phyloP scores from a whole-genome alignment of 768 basidiomycete species.

The Suillus weaverae region DNA sequence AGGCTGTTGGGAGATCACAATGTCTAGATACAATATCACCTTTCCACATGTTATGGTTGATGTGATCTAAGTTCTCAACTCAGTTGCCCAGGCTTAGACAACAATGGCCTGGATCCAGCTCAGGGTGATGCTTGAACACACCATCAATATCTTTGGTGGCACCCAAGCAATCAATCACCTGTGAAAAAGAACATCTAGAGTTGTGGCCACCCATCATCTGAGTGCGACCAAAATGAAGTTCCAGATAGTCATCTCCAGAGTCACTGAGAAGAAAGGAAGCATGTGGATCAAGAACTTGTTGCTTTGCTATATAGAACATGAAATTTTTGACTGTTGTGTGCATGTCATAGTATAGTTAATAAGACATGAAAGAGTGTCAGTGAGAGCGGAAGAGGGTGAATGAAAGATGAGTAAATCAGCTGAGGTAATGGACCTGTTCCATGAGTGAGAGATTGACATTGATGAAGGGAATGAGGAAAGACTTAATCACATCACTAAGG shows the following conservation, averaged over 20 bases:
- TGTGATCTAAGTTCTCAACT: slow-evolving; percentile 21
- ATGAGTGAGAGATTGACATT: background rate
- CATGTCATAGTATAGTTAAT: slow-evolving; percentile 16
- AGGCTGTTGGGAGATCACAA: background rate
- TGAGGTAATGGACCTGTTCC: background rate
- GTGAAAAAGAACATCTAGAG: slow-evolving; percentile 19
- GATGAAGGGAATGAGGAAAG: background rate
- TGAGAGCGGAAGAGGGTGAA: background rate
- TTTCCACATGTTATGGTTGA: background rate
- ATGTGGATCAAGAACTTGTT: slow-evolving; percentile 18
- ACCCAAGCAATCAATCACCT: background rate
- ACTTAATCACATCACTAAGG: background rate
- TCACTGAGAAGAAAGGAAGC: slow-evolving; percentile 23
- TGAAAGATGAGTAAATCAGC: background rate
- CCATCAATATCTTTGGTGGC: slow-evolving; percentile 19
- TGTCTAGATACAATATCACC: background rate
- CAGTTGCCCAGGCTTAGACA: slow-evolving; percentile 13
- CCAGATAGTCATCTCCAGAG: slow-evolving; percentile 26
- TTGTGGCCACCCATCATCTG: background rate
- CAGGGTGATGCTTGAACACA: slow-evolving; percentile 21
- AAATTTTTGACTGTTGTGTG: slow-evolving; percentile 32
- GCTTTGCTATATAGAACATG: slow-evolving; percentile 12
- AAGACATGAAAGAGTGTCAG: background rate
- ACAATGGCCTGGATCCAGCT: slow-evolving; percentile 24
- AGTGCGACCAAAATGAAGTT: background rate